These are phyloP conservation scores for Casuarina cunninghamiana DNA, from an alignment of 306 rosid species.

Conservation along the genomic window DNA sequence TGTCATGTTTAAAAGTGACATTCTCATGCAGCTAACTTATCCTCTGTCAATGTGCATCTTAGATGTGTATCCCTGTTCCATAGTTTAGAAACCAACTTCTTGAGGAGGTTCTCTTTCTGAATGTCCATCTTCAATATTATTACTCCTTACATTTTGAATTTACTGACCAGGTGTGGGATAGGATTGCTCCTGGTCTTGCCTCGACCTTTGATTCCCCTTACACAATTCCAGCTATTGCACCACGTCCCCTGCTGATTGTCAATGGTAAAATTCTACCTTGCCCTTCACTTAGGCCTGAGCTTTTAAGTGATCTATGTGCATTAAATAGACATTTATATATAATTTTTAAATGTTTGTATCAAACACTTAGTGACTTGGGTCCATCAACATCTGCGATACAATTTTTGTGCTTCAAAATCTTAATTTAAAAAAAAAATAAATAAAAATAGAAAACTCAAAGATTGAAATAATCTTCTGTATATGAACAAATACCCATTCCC, in stretches of 20 bases:
- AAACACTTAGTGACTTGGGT: not conserved
- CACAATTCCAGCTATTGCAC: constrained; percentile 70
- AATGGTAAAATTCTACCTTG: constrained; percentile 49
- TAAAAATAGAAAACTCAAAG: not conserved
- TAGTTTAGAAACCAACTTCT: constrained; percentile 3
- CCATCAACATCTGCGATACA: not conserved
- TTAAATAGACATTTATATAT: not conserved
- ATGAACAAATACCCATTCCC: not conserved
- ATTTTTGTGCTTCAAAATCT: not conserved
- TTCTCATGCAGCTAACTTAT: constrained; percentile 10
- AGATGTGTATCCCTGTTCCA: not conserved
- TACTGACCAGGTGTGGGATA: constrained; percentile 81
- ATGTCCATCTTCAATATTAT: constrained; percentile 24
- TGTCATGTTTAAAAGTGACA: not conserved
- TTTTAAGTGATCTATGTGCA: not conserved
- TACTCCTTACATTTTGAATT: constrained; percentile 4
- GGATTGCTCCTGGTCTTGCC: constrained; percentile 90
- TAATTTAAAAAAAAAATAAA: no score
- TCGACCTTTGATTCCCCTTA: constrained; percentile 69
- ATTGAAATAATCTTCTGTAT: not conserved
- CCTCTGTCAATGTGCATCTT: not conserved
- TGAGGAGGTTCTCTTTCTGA: constrained; percentile 13
- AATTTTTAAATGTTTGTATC: no score
- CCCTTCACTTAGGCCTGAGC: not conserved
- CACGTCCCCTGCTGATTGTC: constrained; percentile 78